A percentile compares a stretch with the other conserved stretches of the same genome.
phyloP scores from a whole-genome alignment of 106 monocot genomes.

The Cymbidium sinense region DNA sequence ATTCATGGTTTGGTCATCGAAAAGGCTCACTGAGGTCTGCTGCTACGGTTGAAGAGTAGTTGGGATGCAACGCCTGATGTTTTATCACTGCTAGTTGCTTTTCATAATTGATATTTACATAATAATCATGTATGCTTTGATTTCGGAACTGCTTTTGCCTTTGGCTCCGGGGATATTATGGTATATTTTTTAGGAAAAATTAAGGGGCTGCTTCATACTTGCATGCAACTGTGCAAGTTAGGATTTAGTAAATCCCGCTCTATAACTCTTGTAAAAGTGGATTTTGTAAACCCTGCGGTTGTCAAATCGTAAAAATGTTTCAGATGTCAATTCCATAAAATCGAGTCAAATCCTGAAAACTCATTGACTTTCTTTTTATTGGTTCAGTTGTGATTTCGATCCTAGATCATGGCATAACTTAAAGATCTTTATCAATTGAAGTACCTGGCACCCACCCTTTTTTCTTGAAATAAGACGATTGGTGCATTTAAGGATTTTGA shows the following conservation, averaged over 20 bases:
- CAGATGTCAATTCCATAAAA: background rate
- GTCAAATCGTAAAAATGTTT: background rate
- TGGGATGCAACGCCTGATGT: background rate
- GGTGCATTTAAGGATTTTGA: background rate
- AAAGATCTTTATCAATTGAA: no score
- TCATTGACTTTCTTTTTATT: background rate
- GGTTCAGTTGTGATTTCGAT: no score
- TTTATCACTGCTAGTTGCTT: background rate
- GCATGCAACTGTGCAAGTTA: background rate
- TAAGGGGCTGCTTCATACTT: no score
- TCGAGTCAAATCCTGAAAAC: background rate
- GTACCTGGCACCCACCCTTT: no score
- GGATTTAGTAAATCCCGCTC: background rate
- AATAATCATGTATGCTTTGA: background rate
- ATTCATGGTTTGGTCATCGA: background rate
- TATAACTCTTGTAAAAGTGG: background rate
- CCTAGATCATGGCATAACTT: no score
- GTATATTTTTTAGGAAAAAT: background rate
- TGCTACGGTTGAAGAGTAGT: background rate
- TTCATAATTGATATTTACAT: background rate
- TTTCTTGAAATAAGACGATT: background rate
- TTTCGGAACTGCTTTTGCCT: background rate
- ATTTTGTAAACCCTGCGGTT: background rate
- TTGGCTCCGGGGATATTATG: background rate
- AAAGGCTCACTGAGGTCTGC: background rate